A percentile compares a stretch with the other conserved stretches of the same genome.
These are phyloP conservation scores for Monosporascus sp. DNA, from an alignment of 2,329 filamentous ascomycete species.

Conservation along the genomic window DNA sequence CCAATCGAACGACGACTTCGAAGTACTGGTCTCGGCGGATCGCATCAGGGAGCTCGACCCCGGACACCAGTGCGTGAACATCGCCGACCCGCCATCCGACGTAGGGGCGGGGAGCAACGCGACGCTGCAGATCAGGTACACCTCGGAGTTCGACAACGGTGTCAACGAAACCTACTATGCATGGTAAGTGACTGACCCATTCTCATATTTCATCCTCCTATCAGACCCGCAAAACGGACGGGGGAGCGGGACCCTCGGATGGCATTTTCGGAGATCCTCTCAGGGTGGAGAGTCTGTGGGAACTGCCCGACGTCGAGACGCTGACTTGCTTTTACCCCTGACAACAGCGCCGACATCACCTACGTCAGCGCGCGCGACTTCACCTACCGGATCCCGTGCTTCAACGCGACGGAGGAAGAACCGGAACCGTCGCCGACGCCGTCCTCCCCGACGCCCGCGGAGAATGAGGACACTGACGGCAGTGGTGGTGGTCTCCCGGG, in stretches of 20 bases:
- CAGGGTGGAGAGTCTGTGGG: too few species aligned
- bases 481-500: background rate
- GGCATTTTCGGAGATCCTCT: too few species aligned
- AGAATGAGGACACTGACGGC: too few species aligned
- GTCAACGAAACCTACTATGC: constrained; percentile 41
- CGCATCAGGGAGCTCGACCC: constrained; percentile 34
- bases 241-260: too few species aligned
- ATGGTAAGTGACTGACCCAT: constrained; percentile 19
- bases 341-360: constrained; percentile 34
- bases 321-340: too few species aligned
- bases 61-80: constrained; percentile 40
- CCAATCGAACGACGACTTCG: constrained; percentile 33
- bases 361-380: constrained; percentile 33
- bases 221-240: too few species aligned
- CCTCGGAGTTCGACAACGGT: constrained; percentile 31
- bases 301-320: too few species aligned
- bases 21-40: constrained; percentile 29
- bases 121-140: constrained; percentile 44
- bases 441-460: background rate
- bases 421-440: background rate
- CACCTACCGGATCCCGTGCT: constrained; percentile 31
- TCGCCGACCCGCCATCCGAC: constrained; percentile 28
- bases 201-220: background rate
- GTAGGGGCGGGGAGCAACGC: constrained; percentile 38
- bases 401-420: constrained; percentile 33